Conservation (phyloP, 179 eudicot species). For the Silene vulgaris region DNA sequence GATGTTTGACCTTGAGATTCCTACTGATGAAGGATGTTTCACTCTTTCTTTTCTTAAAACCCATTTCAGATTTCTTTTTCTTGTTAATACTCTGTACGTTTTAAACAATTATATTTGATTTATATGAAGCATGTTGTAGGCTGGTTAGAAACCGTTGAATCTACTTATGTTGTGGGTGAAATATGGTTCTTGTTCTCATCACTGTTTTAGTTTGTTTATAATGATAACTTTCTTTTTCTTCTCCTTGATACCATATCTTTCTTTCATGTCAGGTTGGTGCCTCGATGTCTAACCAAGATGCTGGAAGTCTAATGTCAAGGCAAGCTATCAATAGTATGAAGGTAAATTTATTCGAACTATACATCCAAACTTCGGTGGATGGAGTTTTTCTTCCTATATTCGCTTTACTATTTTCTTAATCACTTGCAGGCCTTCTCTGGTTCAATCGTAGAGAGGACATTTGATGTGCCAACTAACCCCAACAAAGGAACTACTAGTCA, state of each 20-base stretch:
- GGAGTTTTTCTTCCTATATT: background rate
- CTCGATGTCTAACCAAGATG: slow-evolving; percentile 23
- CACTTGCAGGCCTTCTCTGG: slow-evolving; percentile 65
- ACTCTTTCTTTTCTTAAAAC: background rate
- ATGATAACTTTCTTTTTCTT: background rate
- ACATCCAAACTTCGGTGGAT: background rate
- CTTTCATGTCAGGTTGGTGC: background rate
- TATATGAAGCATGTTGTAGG: background rate
- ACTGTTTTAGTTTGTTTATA: background rate
- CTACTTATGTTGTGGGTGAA: background rate
- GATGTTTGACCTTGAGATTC: too few relatives aligned
- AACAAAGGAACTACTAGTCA: slow-evolving; percentile 29
- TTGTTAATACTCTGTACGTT: too few relatives aligned
- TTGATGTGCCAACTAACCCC: slow-evolving; percentile 37
- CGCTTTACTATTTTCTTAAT: slow-evolving; percentile 6
- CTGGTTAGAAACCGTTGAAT: background rate
- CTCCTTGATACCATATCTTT: background rate
- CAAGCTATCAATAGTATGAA: slow-evolving; percentile 33
- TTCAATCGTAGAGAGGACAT: slow-evolving; percentile 61
- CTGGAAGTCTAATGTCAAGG: slow-evolving; percentile 21
- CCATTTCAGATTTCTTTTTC: background rate
- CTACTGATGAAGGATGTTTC: background rate
- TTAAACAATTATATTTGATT: too few relatives aligned
- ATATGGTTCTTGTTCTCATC: background rate
- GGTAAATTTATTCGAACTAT: slow-evolving; percentile 27